Conservation (phyloP, 2,329 filamentous ascomycete species). For the Xylariaceae sp. region DNA sequence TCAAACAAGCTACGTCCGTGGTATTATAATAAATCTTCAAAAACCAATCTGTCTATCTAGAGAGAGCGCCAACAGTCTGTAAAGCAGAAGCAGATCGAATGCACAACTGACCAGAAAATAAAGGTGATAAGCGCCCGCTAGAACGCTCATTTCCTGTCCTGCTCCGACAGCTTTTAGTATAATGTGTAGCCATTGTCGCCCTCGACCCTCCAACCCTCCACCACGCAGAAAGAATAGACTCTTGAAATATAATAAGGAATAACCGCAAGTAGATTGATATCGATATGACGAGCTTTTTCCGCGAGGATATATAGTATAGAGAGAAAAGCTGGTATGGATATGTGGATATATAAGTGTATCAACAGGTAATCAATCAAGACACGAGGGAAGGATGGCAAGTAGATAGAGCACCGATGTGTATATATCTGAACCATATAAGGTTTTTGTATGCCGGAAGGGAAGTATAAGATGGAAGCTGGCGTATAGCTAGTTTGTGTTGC, state of each 20-base stretch:
- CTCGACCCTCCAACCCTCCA: background rate
- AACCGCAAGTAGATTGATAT: background rate
- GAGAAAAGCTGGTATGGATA: background rate
- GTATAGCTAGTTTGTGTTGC: too few species aligned
- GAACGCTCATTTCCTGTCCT: slow-evolving; percentile 1
- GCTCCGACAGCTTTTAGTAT: background rate
- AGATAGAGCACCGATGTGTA: background rate
- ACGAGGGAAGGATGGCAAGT: background rate
- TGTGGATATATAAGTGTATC: background rate
- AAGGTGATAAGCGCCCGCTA: background rate
- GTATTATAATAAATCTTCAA: background rate
- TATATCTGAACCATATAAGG: background rate
- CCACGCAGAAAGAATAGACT: background rate
- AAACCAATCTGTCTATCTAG: background rate
- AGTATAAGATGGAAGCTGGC: too few species aligned
- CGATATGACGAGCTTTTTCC: background rate
- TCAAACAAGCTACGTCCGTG: background rate
- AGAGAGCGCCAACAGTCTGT: background rate
- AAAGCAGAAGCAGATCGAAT: background rate
- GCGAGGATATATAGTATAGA: background rate
- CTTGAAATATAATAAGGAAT: background rate
- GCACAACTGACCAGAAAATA: background rate
- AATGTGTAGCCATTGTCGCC: background rate
- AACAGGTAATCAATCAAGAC: background rate
- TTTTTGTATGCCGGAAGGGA: too few species aligned